Evolutionary conservation across 2,329 filamentous ascomycete species (phyloP).

Genomic region (Claviceps cyperi): DNA sequence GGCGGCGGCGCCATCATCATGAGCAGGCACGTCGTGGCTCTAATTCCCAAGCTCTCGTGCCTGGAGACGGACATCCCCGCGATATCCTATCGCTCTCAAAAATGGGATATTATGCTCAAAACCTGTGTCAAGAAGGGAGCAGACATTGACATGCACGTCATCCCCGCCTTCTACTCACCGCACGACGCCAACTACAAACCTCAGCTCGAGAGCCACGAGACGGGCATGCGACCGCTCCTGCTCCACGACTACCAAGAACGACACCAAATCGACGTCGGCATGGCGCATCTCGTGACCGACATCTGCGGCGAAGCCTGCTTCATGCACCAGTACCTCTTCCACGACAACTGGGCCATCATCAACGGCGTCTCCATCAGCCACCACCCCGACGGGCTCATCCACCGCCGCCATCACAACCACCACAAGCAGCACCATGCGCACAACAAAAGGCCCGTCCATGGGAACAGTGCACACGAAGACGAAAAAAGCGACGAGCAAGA

Average conservation of each 20-base stretch:
- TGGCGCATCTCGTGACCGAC: conserved; percentile 26
- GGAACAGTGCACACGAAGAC: background rate
- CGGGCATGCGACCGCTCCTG: conserved; percentile 25
- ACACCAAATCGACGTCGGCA: conserved; percentile 24
- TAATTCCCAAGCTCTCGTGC: conserved; percentile 24
- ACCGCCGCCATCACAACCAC: background rate
- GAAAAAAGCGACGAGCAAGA: background rate
- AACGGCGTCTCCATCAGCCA: conserved; percentile 31
- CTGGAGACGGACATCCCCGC: conserved; percentile 11
- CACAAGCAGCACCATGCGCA: background rate
- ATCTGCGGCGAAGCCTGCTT: conserved; percentile 32
- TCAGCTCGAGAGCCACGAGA: conserved; percentile 21
- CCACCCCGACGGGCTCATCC: conserved; percentile 23
- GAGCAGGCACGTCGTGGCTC: conserved; percentile 19
- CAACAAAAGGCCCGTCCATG: too few species aligned
- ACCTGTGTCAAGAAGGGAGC: conserved; percentile 24
- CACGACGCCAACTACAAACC: conserved; percentile 17
- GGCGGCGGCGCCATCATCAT: conserved; percentile 32
- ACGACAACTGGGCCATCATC: conserved; percentile 31
- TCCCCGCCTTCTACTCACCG: conserved; percentile 29
- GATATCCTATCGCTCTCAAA: conserved; percentile 10
- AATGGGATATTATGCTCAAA: conserved; percentile 28
- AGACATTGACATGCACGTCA: conserved; percentile 23
- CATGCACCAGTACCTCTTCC: conserved; percentile 31
- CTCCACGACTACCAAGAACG: conserved; percentile 25